Evolutionary conservation across 2,329 filamentous ascomycete genomes (phyloP).

Genomic region (Aspergillus transmontanensis): DNA sequence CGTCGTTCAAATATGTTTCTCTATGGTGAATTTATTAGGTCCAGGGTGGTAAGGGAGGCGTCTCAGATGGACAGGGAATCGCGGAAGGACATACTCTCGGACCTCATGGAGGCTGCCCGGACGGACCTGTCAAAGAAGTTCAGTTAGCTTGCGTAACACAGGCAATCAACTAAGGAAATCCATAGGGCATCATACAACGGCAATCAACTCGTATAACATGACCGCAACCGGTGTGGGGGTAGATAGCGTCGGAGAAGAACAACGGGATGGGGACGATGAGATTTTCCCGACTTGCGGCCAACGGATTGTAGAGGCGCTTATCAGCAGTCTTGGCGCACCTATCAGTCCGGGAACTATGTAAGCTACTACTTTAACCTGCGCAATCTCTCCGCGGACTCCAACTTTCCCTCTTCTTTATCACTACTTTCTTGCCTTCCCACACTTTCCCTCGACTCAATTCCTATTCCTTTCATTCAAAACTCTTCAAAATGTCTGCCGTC

Average conservation of each 20-base stretch:
- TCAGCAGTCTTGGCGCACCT: slow-evolving; percentile 31
- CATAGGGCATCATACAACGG: slow-evolving; percentile 68
- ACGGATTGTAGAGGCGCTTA: slow-evolving; percentile 20
- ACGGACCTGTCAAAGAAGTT: slow-evolving; percentile 68
- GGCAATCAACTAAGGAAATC: not conserved
- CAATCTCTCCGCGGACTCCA: slow-evolving; percentile 22
- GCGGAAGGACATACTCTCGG: slow-evolving; percentile 72
- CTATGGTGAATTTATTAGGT: not conserved
- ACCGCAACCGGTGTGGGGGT: slow-evolving; percentile 26
- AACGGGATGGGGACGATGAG: slow-evolving; percentile 19
- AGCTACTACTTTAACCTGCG: slow-evolving; percentile 3
- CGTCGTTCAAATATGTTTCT: not conserved
- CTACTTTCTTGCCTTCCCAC: slow-evolving; percentile 8
- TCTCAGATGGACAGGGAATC: not conserved
- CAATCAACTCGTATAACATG: slow-evolving; percentile 98
- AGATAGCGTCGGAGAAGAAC: slow-evolving; percentile 22
- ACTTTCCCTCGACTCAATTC: slow-evolving; percentile 17
- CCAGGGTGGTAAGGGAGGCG: slow-evolving; percentile 3
- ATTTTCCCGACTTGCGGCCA: slow-evolving; percentile 22
- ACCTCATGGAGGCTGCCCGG: slow-evolving; percentile 88
- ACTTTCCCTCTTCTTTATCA: slow-evolving; percentile 16
- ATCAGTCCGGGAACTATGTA: slow-evolving; percentile 30
- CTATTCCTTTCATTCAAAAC: slow-evolving; percentile 13
- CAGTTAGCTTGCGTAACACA: slow-evolving; percentile 12
- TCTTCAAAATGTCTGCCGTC: slow-evolving; percentile 39